These are phyloP conservation scores for Nyssa sinensis DNA, from an alignment of 148 eudicot genomes.

Conservation along the genomic window DNA sequence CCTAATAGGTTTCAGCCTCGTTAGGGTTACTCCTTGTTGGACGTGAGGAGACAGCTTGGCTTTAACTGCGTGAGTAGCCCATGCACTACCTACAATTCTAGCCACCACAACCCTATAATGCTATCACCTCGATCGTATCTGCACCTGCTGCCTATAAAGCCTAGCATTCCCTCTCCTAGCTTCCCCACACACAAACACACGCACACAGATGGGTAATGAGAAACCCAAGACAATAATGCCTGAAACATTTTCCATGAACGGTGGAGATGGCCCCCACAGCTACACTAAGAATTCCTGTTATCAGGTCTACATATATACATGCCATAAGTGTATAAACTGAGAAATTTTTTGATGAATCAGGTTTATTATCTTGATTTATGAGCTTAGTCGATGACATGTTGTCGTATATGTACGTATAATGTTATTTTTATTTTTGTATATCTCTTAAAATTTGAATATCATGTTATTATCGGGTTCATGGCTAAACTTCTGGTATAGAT, in stretches of 20 bases:
- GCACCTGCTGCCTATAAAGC: slow-evolving; percentile 12
- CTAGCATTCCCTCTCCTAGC: background rate
- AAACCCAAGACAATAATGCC: background rate
- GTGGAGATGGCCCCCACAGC: slow-evolving; percentile 31
- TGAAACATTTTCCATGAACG: slow-evolving; percentile 15
- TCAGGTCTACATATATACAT: slow-evolving; percentile 21
- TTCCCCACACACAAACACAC: slow-evolving; percentile 11
- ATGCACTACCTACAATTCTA: background rate
- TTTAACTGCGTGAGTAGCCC: background rate
- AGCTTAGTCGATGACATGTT: background rate
- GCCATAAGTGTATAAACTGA: background rate
- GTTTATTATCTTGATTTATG: background rate
- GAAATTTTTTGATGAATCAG: too few species aligned
- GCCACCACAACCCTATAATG: background rate
- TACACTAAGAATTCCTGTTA: slow-evolving; percentile 29
- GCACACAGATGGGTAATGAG: background rate
- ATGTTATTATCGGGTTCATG: too few species aligned
- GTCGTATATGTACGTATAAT: background rate
- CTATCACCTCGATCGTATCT: background rate
- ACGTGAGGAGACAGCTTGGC: background rate
- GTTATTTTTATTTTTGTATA: background rate
- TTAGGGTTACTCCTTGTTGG: background rate
- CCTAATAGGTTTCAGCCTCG: background rate
- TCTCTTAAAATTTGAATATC: background rate
- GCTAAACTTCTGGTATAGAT: too few species aligned